These are phyloP conservation scores for Halophytophthora batemanensis DNA, from an alignment of 352 stramenopile species.

Conservation along the genomic window DNA sequence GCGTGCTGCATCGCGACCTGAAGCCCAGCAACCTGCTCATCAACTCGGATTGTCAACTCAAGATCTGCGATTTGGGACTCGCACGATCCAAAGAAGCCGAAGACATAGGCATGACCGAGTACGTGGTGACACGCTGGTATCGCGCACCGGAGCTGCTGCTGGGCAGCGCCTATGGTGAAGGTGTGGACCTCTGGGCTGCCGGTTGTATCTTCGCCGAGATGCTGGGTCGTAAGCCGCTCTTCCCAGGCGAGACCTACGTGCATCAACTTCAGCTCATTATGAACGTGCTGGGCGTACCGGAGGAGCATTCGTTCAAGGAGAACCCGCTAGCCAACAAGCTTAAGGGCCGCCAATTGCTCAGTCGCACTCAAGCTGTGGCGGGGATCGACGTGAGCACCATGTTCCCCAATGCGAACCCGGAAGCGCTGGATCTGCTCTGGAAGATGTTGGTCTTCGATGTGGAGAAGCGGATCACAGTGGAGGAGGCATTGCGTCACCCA, in stretches of 20 bases:
- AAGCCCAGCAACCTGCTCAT: constrained; percentile 88
- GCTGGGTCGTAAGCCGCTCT: constrained; percentile 81
- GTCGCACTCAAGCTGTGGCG: constrained; percentile 71
- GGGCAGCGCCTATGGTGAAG: constrained; percentile 79
- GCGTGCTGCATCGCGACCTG: constrained; percentile 81
- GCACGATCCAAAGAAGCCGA: constrained; percentile 85
- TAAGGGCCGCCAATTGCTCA: constrained; percentile 80
- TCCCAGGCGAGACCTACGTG: constrained; percentile 84
- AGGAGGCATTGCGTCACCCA: constrained; percentile 94
- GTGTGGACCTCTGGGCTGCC: constrained; percentile 83
- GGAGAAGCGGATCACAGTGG: constrained; percentile 93
- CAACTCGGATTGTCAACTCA: constrained; percentile 94
- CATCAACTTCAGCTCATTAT: constrained; percentile 89
- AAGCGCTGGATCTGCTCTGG: constrained; percentile 80
- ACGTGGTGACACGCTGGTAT: constrained; percentile 90
- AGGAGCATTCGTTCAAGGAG: constrained; percentile 88
- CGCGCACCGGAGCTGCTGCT: constrained; percentile 82
- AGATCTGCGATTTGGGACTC: constrained; percentile 96
- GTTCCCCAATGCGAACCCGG: constrained; percentile 85
- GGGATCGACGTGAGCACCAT: constrained; percentile 80
- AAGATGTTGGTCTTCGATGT: constrained; percentile 93
- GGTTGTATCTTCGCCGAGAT: constrained; percentile 89
- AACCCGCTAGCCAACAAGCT: constrained; percentile 87
- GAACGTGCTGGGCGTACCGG: constrained; percentile 84
- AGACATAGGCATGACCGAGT: constrained; percentile 90